Base-by-base conservation (phyloP, 2,329 filamentous ascomycete genomes). In the Epichloe baconii region DNA sequence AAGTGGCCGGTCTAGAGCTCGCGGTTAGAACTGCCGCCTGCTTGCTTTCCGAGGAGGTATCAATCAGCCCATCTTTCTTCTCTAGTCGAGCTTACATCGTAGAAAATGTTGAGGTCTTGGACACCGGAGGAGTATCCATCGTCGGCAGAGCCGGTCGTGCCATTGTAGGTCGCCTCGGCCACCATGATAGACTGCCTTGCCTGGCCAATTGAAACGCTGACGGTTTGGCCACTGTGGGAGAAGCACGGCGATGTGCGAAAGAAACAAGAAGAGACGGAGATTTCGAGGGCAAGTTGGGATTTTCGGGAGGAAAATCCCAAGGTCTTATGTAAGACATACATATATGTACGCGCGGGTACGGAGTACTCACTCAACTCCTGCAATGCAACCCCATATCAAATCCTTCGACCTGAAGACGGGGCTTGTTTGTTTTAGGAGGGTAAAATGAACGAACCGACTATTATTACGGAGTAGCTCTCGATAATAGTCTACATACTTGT, bases 101-200 rank as follows among this genome's bases (percentile, higher is more conserved):
- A 95, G 69, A 80, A 94, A 60, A 90, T 71, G 68, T 95, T 95
- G 58, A 95, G 76, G 67, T 95, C 79, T 75, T 70, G 82, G 70
- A 71, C 66, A 11, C 59, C 63, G 49, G 66, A 62, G 49, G 75
- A 75, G 64, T 75, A 74, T 53, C 77, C 77, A 55, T 69, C 66
- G 62, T 77, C 68, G 61, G 76, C 75, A 56, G 62, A 61, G 53
- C 67, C 75, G 34, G 60, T 60, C 50, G 71, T 76, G 62, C 76
- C 77, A 61, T 75, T 76, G 66, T 78, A 80, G 42, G 61, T 58
- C 52, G 62, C 62, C 45, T 66, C 52, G 21, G 42, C 41, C 15
- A 44, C 49, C 60, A 67, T 66, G 54, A 37, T 37, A 17, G 19
- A 21, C 19, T n/a, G 42, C n/a, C 19, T 10, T 23, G 34, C 10